Percentiles rank a stretch among this genome's conserved stretches.
Conservation (phyloP, 208 protist genomes). For the Naegleria fowleri region DNA sequence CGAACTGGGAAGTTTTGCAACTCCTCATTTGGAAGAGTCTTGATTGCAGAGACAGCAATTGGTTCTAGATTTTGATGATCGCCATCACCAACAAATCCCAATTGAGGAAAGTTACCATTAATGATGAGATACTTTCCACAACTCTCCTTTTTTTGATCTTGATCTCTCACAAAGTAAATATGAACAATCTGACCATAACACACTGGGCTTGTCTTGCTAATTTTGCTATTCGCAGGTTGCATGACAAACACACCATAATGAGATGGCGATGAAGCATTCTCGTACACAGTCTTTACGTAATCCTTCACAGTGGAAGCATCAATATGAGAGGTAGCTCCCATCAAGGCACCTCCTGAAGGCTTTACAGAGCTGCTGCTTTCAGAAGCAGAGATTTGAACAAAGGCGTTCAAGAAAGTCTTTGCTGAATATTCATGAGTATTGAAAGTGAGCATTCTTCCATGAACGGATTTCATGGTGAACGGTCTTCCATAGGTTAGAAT, state of each 20-base stretch:
- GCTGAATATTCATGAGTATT: constrained; percentile 1
- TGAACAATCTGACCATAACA: background rate
- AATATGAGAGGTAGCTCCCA: background rate
- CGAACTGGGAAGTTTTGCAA: background rate
- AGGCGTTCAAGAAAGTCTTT: background rate
- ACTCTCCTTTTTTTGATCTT: background rate
- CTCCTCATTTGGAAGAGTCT: background rate
- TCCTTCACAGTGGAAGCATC: background rate
- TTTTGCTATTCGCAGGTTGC: background rate
- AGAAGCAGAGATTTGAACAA: background rate
- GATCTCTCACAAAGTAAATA: background rate
- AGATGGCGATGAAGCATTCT: background rate
- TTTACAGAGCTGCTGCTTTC: background rate
- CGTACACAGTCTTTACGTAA: background rate
- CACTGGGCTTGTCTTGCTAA: background rate
- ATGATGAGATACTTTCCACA: background rate
- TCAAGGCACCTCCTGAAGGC: too few species aligned
- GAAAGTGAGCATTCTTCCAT: background rate
- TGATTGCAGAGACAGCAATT: background rate
- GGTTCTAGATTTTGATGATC: background rate
- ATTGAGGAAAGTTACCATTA: background rate
- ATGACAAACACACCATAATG: background rate
- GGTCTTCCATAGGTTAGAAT: background rate
- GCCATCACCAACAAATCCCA: background rate
- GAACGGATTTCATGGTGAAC: background rate